phyloP scores from a whole-genome alignment of 176 grass and related monocot genomes.

The Carex scoparia region DNA sequence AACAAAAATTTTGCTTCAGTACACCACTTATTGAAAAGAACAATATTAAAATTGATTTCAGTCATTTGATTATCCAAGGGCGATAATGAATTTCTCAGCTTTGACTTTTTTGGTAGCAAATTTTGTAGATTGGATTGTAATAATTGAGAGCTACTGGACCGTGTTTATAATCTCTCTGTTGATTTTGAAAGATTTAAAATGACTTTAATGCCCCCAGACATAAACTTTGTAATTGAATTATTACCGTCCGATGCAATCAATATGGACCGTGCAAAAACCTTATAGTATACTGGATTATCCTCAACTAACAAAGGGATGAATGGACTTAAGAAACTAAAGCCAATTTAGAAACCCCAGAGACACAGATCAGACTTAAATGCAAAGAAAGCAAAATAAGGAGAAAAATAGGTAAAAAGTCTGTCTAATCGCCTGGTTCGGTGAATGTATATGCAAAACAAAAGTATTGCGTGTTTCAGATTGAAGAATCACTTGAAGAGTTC shows the following conservation, averaged over 20 bases:
- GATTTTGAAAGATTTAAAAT: background rate
- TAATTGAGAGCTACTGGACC: background rate
- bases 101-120: background rate
- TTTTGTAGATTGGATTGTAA: background rate
- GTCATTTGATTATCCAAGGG: background rate
- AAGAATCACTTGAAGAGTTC: constrained; percentile 97
- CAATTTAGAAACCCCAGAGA: background rate
- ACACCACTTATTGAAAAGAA: background rate
- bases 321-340: background rate
- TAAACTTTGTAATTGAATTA: background rate
- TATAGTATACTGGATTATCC: background rate
- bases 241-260: background rate
- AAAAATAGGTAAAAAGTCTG: background rate
- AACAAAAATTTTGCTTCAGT: background rate
- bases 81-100: background rate
- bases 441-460: background rate
- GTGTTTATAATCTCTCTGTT: background rate
- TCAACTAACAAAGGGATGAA: background rate
- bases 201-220: background rate
- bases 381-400: background rate
- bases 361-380: background rate
- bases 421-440: too few relatives aligned
- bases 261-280: background rate
- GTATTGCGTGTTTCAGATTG: constrained; percentile 55
- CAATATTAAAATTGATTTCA: background rate